Evolutionary conservation across 1,139 yeast species (phyloP).

Genomic region (Candida gigantensis): DNA sequence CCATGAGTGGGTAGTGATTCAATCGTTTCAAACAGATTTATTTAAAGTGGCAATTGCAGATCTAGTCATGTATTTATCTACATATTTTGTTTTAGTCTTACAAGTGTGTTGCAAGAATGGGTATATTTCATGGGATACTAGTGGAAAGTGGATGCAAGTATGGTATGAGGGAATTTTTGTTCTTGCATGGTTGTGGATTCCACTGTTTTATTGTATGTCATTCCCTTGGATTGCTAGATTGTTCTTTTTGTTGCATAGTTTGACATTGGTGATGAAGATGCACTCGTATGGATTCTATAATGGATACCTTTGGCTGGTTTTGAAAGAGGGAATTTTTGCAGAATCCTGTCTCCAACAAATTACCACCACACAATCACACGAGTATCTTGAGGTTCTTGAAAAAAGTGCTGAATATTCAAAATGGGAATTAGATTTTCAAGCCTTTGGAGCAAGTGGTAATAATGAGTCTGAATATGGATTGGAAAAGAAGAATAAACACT

Average conservation of each 20-base stretch:
- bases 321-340: slow-evolving; percentile 55
- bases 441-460: slow-evolving; percentile 23
- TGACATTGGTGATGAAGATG: slow-evolving; percentile 87
- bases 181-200: slow-evolving; percentile 51
- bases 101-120: slow-evolving; percentile 51
- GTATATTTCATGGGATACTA: slow-evolving; percentile 52
- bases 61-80: slow-evolving; percentile 62
- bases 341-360: slow-evolving; percentile 27
- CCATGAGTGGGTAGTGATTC: slow-evolving; percentile 51
- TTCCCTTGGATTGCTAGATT: slow-evolving; percentile 90
- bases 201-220: slow-evolving; percentile 44
- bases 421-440: slow-evolving; percentile 59
- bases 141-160: slow-evolving; percentile 64
- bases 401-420: slow-evolving; percentile 61
- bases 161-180: slow-evolving; percentile 55
- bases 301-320: slow-evolving; percentile 77
- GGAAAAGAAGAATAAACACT: too few species aligned
- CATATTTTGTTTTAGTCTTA: slow-evolving; percentile 55
- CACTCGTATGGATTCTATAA: slow-evolving; percentile 88
- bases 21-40: slow-evolving; percentile 54
- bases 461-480: slow-evolving; percentile 11
- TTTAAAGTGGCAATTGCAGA: slow-evolving; percentile 69
- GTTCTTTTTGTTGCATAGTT: slow-evolving; percentile 76
- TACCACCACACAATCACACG: slow-evolving; percentile 25
- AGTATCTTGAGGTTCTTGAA: slow-evolving; percentile 30